Percentiles rank a stretch among this genome's conserved stretches.
phyloP scores from a whole-genome alignment of 768 basidiomycete genomes.

The Russula brevipes region DNA sequence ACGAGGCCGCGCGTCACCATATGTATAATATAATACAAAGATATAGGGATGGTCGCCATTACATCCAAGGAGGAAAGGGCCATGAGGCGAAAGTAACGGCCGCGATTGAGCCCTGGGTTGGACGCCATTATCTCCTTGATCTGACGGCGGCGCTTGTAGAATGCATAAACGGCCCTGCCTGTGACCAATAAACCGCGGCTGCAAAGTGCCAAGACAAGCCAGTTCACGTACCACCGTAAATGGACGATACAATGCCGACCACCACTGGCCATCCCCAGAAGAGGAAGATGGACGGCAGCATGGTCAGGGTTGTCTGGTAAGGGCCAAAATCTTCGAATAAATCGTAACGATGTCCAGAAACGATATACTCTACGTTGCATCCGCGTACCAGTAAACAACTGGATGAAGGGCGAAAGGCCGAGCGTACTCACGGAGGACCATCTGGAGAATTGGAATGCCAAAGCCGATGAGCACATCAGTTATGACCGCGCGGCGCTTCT shows the following conservation, averaged over 20 bases:
- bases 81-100: background rate
- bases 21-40: background rate
- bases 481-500: constrained; percentile 32
- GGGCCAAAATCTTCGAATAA: constrained; percentile 49
- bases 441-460: constrained; percentile 16
- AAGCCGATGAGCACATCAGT: constrained; percentile 33
- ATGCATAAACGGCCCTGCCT: constrained; percentile 29
- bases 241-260: constrained; percentile 28
- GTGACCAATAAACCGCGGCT: background rate
- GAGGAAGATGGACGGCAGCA: constrained; percentile 31
- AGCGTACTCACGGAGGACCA: constrained; percentile 7
- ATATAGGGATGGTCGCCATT: background rate
- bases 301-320: constrained; percentile 34
- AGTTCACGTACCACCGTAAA: constrained; percentile 36
- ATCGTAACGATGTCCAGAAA: constrained; percentile 40
- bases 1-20: background rate
- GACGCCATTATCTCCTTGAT: constrained; percentile 29
- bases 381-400: background rate
- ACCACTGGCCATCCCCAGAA: constrained; percentile 26
- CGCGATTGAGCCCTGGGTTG: constrained; percentile 34
- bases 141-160: constrained; percentile 28
- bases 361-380: background rate
- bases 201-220: too few species aligned
- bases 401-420: background rate
- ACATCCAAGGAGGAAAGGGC: background rate